Evolutionary conservation across 2,329 filamentous ascomycete genomes (phyloP), one percentile per base, ranked within the genome.

Genomic region (Ceratocystis papillata): DNA sequence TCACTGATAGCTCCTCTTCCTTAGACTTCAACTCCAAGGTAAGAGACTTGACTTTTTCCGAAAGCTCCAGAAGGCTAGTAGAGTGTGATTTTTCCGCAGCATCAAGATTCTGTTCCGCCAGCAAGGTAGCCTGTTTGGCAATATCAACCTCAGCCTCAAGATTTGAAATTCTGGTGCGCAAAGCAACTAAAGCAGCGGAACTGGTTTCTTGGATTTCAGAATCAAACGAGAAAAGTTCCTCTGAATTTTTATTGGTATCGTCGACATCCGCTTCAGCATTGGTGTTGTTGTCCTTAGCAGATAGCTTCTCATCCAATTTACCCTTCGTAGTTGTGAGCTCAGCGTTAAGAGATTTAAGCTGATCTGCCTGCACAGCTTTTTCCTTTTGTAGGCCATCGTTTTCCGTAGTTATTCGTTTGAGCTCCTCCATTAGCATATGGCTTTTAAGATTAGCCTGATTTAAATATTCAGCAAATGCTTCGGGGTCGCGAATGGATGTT

Each of bases 391-490:
- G 80, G 17, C 85, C 83, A 68, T 96, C 90, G 67, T 88, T 87
- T 73, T 97, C 92, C 2, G 83, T 82, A 0, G 90, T 88, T 0
- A 97, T 85, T 12, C 90, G 82, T 77, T 95, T 96, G 66, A 96
- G 79, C 75, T 99, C 94, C 59, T 96, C 88, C 83, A 95, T 87
- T 2, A 96, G 86, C 89, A 99, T 95, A 71, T 96, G 90, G 53
- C 87, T 87, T 73, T 95, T 93, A 64, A 92, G 76, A 68, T 87
- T 93, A 50, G 96, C 77, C 75, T 96, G 90, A 70, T 87, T 90
- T 33, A 99, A 80, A 72, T 96, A 99, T 75, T 97, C 93, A 5
- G 91, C 83, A 44, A 99, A 80, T 1, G 91, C 87, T 64, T 85
- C 83, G 0, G 93, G 90, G 68, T 99, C 94, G 70, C 80, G 82